Conservation (phyloP, 805 yeast species). For the Pichia exigua region DNA sequence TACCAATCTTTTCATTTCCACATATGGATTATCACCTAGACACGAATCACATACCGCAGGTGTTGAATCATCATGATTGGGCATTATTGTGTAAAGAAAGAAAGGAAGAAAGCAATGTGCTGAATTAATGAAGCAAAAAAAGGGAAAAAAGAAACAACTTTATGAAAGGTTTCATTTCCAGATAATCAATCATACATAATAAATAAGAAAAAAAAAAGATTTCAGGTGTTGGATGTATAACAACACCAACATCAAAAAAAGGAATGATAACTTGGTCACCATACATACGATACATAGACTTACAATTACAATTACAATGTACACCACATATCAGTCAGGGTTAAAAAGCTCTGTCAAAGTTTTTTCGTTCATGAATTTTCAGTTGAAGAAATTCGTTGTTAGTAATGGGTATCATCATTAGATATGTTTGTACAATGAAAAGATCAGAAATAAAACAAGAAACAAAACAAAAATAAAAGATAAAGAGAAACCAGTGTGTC, state of each 20-base stretch:
- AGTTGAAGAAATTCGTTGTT: constrained; percentile 34
- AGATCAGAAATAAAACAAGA: no score
- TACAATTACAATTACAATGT: no score
- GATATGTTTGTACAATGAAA: not conserved
- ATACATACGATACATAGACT: no score
- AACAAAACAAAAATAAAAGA: no score
- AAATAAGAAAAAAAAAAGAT: no score
- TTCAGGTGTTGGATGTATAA: no score
- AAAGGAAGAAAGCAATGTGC: not conserved
- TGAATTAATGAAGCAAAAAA: no score
- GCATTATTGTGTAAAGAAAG: not conserved
- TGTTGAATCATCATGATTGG: constrained; percentile 15
- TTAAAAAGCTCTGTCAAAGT: constrained; percentile 34
- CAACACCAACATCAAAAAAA: no score
- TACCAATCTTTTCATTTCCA: constrained; percentile 63
- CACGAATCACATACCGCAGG: constrained; percentile 73
- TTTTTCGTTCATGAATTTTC: constrained; percentile 25
- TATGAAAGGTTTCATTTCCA: no score
- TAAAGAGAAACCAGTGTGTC: not conserved
- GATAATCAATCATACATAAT: no score
- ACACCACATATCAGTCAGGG: constrained; percentile 22
- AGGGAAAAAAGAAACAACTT: no score
- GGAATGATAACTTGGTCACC: no score
- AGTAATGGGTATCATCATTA: constrained; percentile 21
- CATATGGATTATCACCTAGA: constrained; percentile 55